Conservation (phyloP, 1,284 basidiomycete genomes). For the Ceratobasidium theobromae region DNA sequence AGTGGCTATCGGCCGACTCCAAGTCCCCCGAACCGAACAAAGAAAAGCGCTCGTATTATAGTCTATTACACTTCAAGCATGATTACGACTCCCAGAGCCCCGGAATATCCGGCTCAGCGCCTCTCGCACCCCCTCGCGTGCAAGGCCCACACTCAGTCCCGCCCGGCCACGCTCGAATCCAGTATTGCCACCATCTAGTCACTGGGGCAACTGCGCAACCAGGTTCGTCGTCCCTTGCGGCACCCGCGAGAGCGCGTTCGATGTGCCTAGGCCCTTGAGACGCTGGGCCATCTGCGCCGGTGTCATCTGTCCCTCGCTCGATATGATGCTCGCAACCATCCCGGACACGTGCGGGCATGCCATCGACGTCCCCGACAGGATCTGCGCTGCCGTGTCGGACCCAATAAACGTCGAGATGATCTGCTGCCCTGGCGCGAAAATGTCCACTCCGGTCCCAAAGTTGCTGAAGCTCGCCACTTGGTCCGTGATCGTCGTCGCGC, state of each 20-base stretch:
- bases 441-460: conserved; percentile 44
- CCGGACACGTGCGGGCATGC: conserved; percentile 36
- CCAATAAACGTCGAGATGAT: conserved; percentile 37
- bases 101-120: not conserved
- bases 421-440: conserved; percentile 45
- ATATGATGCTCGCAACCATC: conserved; percentile 33
- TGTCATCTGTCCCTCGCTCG: conserved; percentile 29
- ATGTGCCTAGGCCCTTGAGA: conserved; percentile 29
- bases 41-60: no score
- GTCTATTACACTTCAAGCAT: not conserved
- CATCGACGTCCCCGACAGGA: conserved; percentile 37
- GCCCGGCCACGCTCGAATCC: not conserved
- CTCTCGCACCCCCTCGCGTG: not conserved
- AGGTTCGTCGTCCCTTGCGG: conserved; percentile 34
- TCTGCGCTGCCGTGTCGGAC: conserved; percentile 15
- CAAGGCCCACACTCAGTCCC: not conserved
- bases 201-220: conserved; percentile 31
- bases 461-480: conserved; percentile 36
- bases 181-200: conserved; percentile 20
- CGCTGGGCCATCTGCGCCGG: conserved; percentile 30
- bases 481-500: conserved; percentile 44
- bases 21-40: not conserved
- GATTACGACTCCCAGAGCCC: not conserved
- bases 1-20: not conserved
- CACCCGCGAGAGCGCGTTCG: conserved; percentile 11